Conservation (phyloP, 2,329 filamentous ascomycete genomes). For the Beauveria asiatica region DNA sequence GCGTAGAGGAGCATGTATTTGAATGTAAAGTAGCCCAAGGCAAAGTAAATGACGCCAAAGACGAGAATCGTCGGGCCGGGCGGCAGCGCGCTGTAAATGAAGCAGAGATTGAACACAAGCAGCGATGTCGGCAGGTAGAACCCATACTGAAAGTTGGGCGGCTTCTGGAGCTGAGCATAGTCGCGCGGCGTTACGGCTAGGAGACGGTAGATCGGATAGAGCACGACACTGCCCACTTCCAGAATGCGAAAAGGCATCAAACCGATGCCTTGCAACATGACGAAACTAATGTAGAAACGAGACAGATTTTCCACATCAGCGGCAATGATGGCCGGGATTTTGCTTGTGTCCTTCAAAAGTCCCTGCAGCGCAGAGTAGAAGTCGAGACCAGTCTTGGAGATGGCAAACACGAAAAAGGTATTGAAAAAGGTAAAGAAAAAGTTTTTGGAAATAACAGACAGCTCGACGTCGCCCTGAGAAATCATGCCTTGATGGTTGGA, state of each 20-base stretch:
- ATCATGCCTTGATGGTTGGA: constrained; percentile 91
- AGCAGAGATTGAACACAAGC: constrained; percentile 87
- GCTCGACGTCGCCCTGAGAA: constrained; percentile 85
- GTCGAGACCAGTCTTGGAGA: constrained; percentile 72
- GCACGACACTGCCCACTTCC: constrained; percentile 74
- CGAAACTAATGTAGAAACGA: constrained; percentile 86
- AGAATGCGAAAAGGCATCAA: constrained; percentile 87
- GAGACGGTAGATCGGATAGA: constrained; percentile 75
- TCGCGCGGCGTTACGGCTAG: constrained; percentile 83
- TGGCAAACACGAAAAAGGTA: constrained; percentile 89
- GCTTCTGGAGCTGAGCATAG: constrained; percentile 70
- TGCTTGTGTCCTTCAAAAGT: constrained; percentile 68
- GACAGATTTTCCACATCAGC: constrained; percentile 64
- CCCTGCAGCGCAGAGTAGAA: constrained; percentile 66
- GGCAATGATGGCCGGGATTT: constrained; percentile 68
- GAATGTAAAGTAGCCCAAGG: constrained; percentile 79
- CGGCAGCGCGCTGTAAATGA: constrained; percentile 84
- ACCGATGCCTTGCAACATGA: constrained; percentile 88
- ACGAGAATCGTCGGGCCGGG: constrained; percentile 73
- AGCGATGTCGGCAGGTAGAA: constrained; percentile 92
- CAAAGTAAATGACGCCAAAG: constrained; percentile 75
- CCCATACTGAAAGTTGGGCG: constrained; percentile 87
- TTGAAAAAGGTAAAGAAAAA: constrained; percentile 99
- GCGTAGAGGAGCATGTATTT: constrained; percentile 97
- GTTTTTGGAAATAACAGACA: constrained; percentile 95